Evolutionary conservation across 2,329 filamentous ascomycete species (phyloP).

Genomic region (Botryotinia convoluta): DNA sequence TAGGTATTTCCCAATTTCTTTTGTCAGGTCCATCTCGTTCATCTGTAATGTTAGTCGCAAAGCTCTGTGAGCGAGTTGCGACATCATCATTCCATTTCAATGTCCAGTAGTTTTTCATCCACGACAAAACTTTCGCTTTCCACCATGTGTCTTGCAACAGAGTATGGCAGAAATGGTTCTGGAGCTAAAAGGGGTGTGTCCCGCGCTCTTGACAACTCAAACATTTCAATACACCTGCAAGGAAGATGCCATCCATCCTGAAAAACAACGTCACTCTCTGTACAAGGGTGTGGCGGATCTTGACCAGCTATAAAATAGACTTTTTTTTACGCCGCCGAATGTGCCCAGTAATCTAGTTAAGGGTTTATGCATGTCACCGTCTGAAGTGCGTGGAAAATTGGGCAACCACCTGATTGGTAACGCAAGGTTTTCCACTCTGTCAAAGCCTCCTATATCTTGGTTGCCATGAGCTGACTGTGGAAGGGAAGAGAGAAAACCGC

Average conservation of each 20-base stretch:
- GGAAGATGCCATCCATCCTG: neutral
- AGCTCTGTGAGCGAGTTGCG: neutral
- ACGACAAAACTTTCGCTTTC: neutral
- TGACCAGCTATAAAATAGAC: neutral
- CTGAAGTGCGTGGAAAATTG: neutral
- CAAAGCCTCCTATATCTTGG: neutral
- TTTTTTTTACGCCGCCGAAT: neutral
- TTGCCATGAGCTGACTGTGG: neutral
- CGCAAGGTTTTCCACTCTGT: neutral
- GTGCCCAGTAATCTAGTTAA: neutral
- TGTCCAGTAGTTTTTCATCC: neutral
- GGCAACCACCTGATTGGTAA: neutral
- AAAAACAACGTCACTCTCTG: neutral
- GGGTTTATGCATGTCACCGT: neutral
- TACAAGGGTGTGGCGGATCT: neutral
- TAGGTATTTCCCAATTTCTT: neutral
- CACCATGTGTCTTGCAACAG: neutral
- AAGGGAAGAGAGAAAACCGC: neutral
- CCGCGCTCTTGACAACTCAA: neutral
- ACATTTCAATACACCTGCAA: neutral
- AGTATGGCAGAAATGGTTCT: neutral
- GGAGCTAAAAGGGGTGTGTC: neutral
- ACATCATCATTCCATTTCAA: neutral
- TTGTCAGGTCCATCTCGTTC: neutral
- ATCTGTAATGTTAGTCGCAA: neutral